These are phyloP conservation scores for Choiromyces venosus DNA, from an alignment of 495 filamentous ascomycete genomes.

Conservation along the genomic window DNA sequence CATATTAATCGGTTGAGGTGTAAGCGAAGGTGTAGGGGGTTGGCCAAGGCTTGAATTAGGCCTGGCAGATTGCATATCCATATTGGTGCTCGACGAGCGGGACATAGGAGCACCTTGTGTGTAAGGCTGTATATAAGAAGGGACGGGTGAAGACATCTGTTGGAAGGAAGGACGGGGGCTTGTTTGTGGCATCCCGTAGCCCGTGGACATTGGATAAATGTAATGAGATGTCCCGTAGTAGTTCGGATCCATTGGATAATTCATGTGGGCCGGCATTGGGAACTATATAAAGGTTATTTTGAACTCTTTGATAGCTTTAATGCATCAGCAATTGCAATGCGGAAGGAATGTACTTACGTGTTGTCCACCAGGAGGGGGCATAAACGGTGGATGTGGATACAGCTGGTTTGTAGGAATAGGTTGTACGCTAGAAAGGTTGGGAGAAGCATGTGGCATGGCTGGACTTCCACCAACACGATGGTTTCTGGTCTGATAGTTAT, in stretches of 20 bases:
- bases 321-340: background rate
- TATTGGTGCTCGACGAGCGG: constrained; percentile 35
- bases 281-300: background rate
- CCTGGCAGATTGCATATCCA: constrained; percentile 34
- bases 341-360: background rate
- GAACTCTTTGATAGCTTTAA: background rate
- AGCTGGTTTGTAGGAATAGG: constrained; percentile 33
- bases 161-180: constrained; percentile 27
- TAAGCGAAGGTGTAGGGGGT: constrained; percentile 27
- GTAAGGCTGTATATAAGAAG: constrained; percentile 7
- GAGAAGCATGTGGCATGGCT: constrained; percentile 34
- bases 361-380: constrained; percentile 14
- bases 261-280: background rate
- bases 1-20: constrained; percentile 32
- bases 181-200: constrained; percentile 24
- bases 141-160: constrained; percentile 10
- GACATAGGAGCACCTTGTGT: constrained; percentile 27
- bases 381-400: constrained; percentile 24
- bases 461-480: constrained; percentile 35
- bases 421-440: constrained; percentile 26
- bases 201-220: background rate
- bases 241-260: background rate
- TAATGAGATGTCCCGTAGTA: background rate
- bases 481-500: constrained; percentile 23
- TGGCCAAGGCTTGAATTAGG: constrained; percentile 40